These are phyloP conservation scores for Hypericum androsaemum DNA, from an alignment of 345 rosid species.

Conservation along the genomic window DNA sequence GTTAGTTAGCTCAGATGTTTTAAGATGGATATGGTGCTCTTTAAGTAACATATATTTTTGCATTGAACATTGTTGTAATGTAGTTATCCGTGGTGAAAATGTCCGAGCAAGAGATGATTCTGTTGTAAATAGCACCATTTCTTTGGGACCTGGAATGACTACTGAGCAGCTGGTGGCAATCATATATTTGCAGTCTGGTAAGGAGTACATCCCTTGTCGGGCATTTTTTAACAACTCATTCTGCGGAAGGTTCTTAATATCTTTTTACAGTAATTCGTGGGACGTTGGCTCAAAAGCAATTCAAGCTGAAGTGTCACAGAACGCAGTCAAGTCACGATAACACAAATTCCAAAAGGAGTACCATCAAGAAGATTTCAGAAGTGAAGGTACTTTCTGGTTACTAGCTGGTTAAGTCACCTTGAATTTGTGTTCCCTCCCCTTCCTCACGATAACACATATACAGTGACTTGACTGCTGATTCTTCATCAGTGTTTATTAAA, in stretches of 20 bases:
- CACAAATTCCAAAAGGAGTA: slow-evolving; percentile 33
- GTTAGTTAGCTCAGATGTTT: too few relatives aligned
- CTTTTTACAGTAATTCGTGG: slow-evolving; percentile 64
- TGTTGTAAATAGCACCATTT: slow-evolving; percentile 20
- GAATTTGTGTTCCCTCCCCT: too few relatives aligned
- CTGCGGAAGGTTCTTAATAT: slow-evolving; percentile 7
- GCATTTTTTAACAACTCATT: slow-evolving; percentile 4
- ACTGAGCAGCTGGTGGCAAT: slow-evolving; percentile 38
- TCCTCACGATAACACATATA: too few relatives aligned
- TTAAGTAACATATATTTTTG: too few relatives aligned
- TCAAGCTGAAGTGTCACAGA: slow-evolving; percentile 28
- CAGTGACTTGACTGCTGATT: too few relatives aligned
- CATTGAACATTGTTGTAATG: slow-evolving; percentile 1
- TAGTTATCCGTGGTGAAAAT: slow-evolving; percentile 67
- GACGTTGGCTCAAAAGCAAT: slow-evolving; percentile 58
- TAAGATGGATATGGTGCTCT: too few relatives aligned
- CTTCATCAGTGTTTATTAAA: too few relatives aligned
- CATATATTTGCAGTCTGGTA: slow-evolving; percentile 76
- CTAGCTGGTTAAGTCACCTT: too few relatives aligned
- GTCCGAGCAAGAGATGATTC: slow-evolving; percentile 28
- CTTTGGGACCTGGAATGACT: slow-evolving; percentile 20
- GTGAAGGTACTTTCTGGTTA: slow-evolving; percentile 78
- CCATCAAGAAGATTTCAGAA: slow-evolving; percentile 42
- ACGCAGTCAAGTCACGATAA: slow-evolving; percentile 33
- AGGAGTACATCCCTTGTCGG: slow-evolving; percentile 6